Evolutionary conservation across 495 filamentous ascomycete genomes (phyloP).

Genomic region (Penicillium cinerascens): DNA sequence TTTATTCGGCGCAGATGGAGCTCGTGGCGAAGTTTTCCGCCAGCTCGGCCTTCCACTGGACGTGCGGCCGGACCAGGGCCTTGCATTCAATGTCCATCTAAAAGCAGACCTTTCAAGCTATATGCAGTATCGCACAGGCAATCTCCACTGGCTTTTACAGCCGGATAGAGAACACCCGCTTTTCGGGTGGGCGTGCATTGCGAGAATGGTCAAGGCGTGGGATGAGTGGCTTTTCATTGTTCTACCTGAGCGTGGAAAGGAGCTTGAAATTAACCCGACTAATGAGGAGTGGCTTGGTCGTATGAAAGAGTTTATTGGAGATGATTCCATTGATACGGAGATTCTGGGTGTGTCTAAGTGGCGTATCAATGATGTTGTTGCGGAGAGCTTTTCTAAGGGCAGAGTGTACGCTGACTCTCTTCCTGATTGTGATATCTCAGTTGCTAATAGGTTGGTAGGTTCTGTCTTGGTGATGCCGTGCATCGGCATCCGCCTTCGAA

Average conservation of each 20-base stretch:
- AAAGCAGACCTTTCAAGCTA: conserved; percentile 51
- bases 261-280: conserved; percentile 28
- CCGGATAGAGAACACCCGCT: conserved; percentile 41
- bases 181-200: conserved; percentile 40
- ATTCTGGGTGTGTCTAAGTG: conserved; percentile 47
- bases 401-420: conserved; percentile 29
- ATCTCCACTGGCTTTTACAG: conserved; percentile 55
- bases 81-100: conserved; percentile 52
- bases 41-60: conserved; percentile 47
- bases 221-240: conserved; percentile 55
- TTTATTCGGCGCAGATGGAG: conserved; percentile 58
- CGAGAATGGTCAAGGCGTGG: conserved; percentile 55
- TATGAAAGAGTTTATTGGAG: conserved; percentile 49
- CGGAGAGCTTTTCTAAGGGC: conserved; percentile 41
- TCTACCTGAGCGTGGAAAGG: conserved; percentile 37
- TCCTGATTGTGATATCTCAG: conserved; percentile 23
- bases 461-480: conserved; percentile 51
- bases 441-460: conserved; percentile 45
- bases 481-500: conserved; percentile 52
- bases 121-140: conserved; percentile 46
- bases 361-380: conserved; percentile 52
- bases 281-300: conserved; percentile 41
- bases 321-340: conserved; percentile 35
- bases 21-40: conserved; percentile 47
- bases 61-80: conserved; percentile 49